Percentiles rank a stretch among this genome's conserved stretches.
Conservation (phyloP, 78 protist species). For the Creolimax fragrantissima region DNA sequence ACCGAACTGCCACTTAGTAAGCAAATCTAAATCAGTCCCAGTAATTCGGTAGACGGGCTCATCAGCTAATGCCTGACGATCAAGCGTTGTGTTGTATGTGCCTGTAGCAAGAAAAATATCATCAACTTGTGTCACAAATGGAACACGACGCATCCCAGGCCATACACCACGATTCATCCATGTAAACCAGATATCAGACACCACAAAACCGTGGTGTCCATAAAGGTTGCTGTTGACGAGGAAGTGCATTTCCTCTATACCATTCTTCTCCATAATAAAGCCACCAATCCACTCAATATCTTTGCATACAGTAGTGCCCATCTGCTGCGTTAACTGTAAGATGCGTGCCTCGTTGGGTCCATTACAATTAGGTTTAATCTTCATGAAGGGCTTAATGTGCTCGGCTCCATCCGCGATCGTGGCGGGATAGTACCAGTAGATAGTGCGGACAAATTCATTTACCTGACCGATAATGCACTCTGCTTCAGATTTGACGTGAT, state of each 20-base stretch:
- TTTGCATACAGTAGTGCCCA: background rate
- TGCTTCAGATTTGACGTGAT: background rate
- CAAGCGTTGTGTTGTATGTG: background rate
- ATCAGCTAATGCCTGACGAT: background rate
- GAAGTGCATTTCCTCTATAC: slow-evolving; percentile 20
- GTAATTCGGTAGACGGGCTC: background rate
- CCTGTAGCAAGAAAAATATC: slow-evolving; percentile 16
- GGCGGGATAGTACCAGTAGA: slow-evolving; percentile 18
- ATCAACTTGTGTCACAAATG: slow-evolving; percentile 16
- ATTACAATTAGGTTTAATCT: background rate
- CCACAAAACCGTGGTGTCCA: slow-evolving; percentile 29
- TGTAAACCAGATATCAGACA: slow-evolving; percentile 3
- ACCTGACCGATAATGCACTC: background rate
- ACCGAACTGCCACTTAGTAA: background rate
- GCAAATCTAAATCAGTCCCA: background rate
- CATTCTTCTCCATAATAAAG: background rate
- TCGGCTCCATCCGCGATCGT: background rate
- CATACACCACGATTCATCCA: slow-evolving; percentile 10
- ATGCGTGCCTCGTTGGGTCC: background rate
- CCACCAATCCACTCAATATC: slow-evolving; percentile 7
- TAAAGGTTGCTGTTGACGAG: slow-evolving; percentile 4
- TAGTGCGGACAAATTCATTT: slow-evolving; percentile 8
- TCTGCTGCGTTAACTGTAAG: background rate
- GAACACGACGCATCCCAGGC: background rate
- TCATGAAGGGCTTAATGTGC: background rate